Evolutionary conservation across 768 basidiomycete genomes (phyloP), one percentile per base, ranked within the genome.

Genomic region (Phaeotremella fagi): DNA sequence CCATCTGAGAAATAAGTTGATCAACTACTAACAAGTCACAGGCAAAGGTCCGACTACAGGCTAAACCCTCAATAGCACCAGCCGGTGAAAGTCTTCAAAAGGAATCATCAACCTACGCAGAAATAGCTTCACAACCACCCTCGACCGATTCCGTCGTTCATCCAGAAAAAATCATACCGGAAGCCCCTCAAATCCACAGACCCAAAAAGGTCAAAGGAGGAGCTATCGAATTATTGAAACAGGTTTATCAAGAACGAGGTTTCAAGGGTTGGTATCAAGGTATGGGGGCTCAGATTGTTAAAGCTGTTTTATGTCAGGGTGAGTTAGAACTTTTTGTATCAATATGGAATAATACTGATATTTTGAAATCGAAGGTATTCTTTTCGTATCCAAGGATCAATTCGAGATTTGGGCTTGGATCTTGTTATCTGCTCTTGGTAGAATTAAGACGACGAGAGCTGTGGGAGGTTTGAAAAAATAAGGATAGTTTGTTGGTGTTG

Each of bases 371-470:
- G 16, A 45, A 75, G 75, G 75, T 1, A 79, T 99, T 59, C 77
- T 98, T 48, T 99, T 99, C 79, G 86, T 94, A 78, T 88, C 90
- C 59, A 99, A 99, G 76, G 94, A 97, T 67, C 88, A 91, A 68
- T 92, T 99, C 65, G 95, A 99, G 72, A 82, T 82, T 3, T 94
- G 86, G 82, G 85, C 89, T 1, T 77, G 90, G 50, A 75, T 80
- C 12, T 51, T 71, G 14, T 23, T 71, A 5, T 47, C 54, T 14
- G 4, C 29, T 20, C 18, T 29, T 48, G 31, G 25, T 29, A 15
- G n/a, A 25, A n/a, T 27, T 48, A 29, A 27, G 46, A 22, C 9
- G 33, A 9, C 33, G 33, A 35, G 33, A 9, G 33, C 11, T 35
- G 33, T 35, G 12, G 38, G 22, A 6, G 7, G 38, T 12, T 20